Base-by-base conservation (phyloP, 192 early-diverging fungal species). In the Phycomyces nitens region DNA sequence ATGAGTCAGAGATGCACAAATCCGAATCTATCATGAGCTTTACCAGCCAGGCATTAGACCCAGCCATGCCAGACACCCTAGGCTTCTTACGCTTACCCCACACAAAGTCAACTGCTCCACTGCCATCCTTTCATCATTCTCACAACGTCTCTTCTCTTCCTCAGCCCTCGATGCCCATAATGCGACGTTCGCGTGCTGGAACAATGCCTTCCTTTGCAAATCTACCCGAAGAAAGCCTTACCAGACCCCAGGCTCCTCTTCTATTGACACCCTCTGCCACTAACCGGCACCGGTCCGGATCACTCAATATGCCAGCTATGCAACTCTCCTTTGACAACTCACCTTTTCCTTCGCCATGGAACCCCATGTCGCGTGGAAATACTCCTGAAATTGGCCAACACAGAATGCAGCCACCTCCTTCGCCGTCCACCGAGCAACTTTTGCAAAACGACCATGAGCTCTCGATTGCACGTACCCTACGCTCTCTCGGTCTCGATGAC, bases 401-500 rank as follows among this genome's bases (percentile, higher is more conserved):
- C 14, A 34, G 53, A 23, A 50, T 20, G 21, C 44, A 66, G 42
- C 22, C 42, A 10, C 71, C 49, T 21, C 27, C 27, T 0, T 56
- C 64, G 22, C 65, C 65, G 9, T 57, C 64, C 9, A 62, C 63
- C 23, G 71, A 73, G 24, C 71, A 66, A 24, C 14, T 73, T n/a
- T 39, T 73, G 29, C 65, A 64, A 38, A 61, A 68, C 38, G 71
- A 73, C 6, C 49, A 54, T 61, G 65, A 66, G 18, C 50, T 56
- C 40, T 66, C 64, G 34, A 73, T 73, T 38, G 71, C 65, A 23
- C 65, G 61, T 20, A 73, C 71, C 1, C 56, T 73, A 29, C 60
- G 65, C 20, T 73, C 71, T n/a, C 23, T 73, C 26, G 71, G 71
- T 0, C 41, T 73, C 27, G 71, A 73, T 16, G 71, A 73, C 18